A percentile compares a stretch with the other conserved stretches of the same genome.
These are phyloP conservation scores for Diaporthe capsici DNA, from an alignment of 2,329 filamentous ascomycete genomes.

Conservation along the genomic window DNA sequence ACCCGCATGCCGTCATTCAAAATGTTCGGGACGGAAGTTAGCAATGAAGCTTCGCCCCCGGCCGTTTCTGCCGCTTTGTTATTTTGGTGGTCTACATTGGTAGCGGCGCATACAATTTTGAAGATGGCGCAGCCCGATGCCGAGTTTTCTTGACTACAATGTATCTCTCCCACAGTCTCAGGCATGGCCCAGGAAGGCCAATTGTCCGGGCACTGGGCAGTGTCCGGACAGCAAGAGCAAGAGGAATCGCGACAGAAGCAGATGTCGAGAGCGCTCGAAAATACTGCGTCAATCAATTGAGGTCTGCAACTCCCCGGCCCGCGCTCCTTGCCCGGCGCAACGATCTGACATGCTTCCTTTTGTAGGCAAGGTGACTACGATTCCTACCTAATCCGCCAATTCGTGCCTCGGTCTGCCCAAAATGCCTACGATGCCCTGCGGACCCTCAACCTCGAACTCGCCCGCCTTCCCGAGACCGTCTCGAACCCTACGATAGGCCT, in stretches of 20 bases:
- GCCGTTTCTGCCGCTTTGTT: not conserved
- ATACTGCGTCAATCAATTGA: constrained; percentile 68
- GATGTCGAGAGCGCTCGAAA: constrained; percentile 67
- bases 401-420: constrained; percentile 80
- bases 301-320: constrained; percentile 52
- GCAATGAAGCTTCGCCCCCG: not conserved
- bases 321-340: not conserved
- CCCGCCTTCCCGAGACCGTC: constrained; percentile 89
- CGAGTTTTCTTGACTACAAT: constrained; percentile 47
- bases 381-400: constrained; percentile 87
- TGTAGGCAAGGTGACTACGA: constrained; percentile 88
- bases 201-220: not conserved
- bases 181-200: constrained; percentile 55
- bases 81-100: not conserved
- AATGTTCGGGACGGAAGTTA: not conserved
- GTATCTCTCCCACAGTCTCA: constrained; percentile 54
- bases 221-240: constrained; percentile 43
- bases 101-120: not conserved
- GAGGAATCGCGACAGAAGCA: constrained; percentile 63
- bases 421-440: constrained; percentile 92
- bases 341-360: not conserved
- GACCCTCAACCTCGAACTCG: constrained; percentile 92
- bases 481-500: constrained; percentile 88
- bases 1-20: constrained; percentile 39
- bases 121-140: not conserved